phyloP scores from a whole-genome alignment of 2,329 filamentous ascomycete genomes.

The Xylaria multiplex region DNA sequence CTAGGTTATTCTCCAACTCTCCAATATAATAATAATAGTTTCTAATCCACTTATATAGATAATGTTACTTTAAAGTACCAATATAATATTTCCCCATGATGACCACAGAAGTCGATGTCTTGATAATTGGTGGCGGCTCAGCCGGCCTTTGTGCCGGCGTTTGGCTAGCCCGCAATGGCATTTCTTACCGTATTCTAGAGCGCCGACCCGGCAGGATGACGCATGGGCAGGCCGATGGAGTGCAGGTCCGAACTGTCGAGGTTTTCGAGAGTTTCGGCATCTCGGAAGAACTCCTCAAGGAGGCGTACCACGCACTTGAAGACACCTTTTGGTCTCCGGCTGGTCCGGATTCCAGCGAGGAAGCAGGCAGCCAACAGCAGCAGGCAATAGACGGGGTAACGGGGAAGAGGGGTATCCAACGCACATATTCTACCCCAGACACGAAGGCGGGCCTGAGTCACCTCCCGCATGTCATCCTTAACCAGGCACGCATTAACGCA shows the following conservation, averaged over 20 bases:
- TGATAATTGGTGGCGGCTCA: slow-evolving; percentile 70
- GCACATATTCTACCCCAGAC: slow-evolving; percentile 62
- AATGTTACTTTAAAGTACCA: not conserved
- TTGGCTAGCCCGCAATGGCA: slow-evolving; percentile 68
- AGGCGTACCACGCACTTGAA: slow-evolving; percentile 68
- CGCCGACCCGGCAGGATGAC: slow-evolving; percentile 62
- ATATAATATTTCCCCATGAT: slow-evolving; percentile 6
- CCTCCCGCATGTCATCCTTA: slow-evolving; percentile 66
- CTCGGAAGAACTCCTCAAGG: slow-evolving; percentile 62
- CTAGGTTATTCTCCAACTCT: not conserved
- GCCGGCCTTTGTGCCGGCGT: slow-evolving; percentile 69
- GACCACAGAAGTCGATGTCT: slow-evolving; percentile 55
- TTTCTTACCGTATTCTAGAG: slow-evolving; percentile 68
- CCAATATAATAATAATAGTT: too few relatives aligned
- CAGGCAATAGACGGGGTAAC: not conserved
- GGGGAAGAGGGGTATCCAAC: slow-evolving; percentile 51
- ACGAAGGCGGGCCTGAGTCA: slow-evolving; percentile 63
- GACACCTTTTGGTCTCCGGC: slow-evolving; percentile 63
- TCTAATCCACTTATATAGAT: not conserved
- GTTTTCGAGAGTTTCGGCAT: slow-evolving; percentile 70
- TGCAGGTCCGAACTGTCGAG: slow-evolving; percentile 70
- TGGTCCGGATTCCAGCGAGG: slow-evolving; percentile 29
- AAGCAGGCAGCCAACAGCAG: slow-evolving; percentile 6
- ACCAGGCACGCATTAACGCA: slow-evolving; percentile 65
- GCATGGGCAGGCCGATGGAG: slow-evolving; percentile 71